phyloP scores from a whole-genome alignment of 768 basidiomycete genomes.

The Lactarius psammicola region DNA sequence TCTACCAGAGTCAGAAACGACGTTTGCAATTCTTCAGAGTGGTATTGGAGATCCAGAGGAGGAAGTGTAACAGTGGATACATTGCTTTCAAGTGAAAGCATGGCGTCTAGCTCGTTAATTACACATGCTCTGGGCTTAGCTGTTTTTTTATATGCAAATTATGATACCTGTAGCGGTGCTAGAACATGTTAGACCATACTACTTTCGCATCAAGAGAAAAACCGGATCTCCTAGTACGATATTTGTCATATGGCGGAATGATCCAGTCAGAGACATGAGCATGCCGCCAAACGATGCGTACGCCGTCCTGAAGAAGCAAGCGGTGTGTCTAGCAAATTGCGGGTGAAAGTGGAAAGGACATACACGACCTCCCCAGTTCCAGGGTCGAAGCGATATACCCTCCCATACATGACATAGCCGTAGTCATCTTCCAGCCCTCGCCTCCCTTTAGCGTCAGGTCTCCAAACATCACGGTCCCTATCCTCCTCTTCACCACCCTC shows the following conservation, averaged over 20 bases:
- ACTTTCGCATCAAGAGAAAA: slow-evolving; percentile 79
- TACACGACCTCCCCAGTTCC: slow-evolving; percentile 83
- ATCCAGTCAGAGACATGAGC: slow-evolving; percentile 90
- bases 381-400: slow-evolving; percentile 97
- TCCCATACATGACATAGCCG: slow-evolving; percentile 99
- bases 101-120: not conserved
- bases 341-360: slow-evolving; percentile 35
- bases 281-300: slow-evolving; percentile 97
- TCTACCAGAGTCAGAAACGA: slow-evolving; percentile 93
- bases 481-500: slow-evolving; percentile 61
- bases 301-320: slow-evolving; percentile 63
- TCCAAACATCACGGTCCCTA: slow-evolving; percentile 77
- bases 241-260: slow-evolving; percentile 85
- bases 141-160: not conserved
- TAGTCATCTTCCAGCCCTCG: slow-evolving; percentile 91
- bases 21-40: slow-evolving; percentile 87
- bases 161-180: not conserved
- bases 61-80: slow-evolving; percentile 47
- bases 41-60: slow-evolving; percentile 97
- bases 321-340: slow-evolving; percentile 25
- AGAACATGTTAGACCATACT: slow-evolving; percentile 2
- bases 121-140: not conserved
- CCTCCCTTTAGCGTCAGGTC: slow-evolving; percentile 79
- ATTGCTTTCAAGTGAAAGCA: not conserved
- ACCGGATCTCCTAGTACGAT: slow-evolving; percentile 93